Base-by-base conservation (phyloP, 2,329 filamentous ascomycete genomes). In the Stagonosporopsis cucurbitacearum region DNA sequence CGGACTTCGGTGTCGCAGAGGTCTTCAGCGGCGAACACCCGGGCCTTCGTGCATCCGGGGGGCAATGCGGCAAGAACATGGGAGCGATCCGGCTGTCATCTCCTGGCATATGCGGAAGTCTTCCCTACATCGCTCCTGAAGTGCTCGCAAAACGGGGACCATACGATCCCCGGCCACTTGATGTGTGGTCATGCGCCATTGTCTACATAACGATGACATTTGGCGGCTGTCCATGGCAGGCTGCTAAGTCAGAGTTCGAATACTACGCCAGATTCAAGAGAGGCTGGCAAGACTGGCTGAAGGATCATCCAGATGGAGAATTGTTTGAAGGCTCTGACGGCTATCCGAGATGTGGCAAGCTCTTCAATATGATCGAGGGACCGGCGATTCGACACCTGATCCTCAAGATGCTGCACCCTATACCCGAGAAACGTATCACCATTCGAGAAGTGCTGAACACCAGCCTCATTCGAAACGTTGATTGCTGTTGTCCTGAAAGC, bases 1-100 rank as follows among this genome's bases (percentile, higher is more conserved):
- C 91, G 45, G 92, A 96, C 73, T 96, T 96, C 77, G 92, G 92
- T 49, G 90, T 94, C 13, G 92, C 91, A 0, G 91, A 95, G 71
- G 89, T 96, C 17, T 96, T 96, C 70, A 86, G 83, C 50, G 92
- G 91, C 35, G 87, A 88, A 46, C 91, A 96, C 73, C 92, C 91
- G 0, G 92, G 91, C 26, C 78, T 92, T 36, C 84, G 89, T 57
- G 86, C 88, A 66, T 84, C 89, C 12, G 86, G 86, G 47, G 89
- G 90, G 51, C 83, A 89, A 68, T 93, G 89, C 73, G 90, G 89
- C 43, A 84, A 84, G 69, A 84, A 88, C 62, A 91, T 93, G 85
- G 83, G 82, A 25, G 86, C 88, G 5, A 74, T 91, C 8, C 86
- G 90, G 35, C 81, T 88, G 30, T 95, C 90, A 73, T 80, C 84